Evolutionary conservation across 345 rosid genomes (phyloP).

Genomic region (Citrus australasica): DNA sequence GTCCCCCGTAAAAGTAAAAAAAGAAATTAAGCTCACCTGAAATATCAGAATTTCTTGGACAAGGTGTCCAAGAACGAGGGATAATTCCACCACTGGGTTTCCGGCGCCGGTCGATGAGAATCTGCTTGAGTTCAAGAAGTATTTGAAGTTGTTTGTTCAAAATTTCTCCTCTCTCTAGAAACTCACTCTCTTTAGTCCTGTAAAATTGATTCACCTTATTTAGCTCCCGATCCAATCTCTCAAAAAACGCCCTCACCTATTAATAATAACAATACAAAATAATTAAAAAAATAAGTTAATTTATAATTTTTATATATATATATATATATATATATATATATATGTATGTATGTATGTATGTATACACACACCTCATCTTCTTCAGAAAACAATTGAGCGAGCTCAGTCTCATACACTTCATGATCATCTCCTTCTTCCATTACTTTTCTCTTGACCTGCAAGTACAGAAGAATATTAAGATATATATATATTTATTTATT

Average conservation of each 20-base stretch:
- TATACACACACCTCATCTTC: conserved; percentile 79
- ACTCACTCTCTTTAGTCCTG: conserved; percentile 67
- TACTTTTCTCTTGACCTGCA: conserved; percentile 53
- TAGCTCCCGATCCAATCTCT: conserved; percentile 64
- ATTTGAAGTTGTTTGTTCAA: conserved; percentile 69
- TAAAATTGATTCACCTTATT: conserved; percentile 88
- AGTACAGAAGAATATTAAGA: not conserved
- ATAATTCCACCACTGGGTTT: conserved; percentile 28
- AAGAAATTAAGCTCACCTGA: conserved; percentile 45
- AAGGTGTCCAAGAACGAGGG: conserved; percentile 42
- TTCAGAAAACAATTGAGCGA: conserved; percentile 78
- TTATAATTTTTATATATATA: not conserved
- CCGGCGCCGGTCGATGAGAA: conserved; percentile 48
- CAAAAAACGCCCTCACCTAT: conserved; percentile 71
- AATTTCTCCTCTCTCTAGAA: conserved; percentile 73
- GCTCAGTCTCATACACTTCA: conserved; percentile 78
- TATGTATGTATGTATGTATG: not conserved
- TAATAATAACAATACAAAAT: not conserved
- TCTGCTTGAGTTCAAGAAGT: conserved; percentile 56
- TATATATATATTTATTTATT: no score
- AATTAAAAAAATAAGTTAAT: not conserved
- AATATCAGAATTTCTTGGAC: conserved; percentile 51
- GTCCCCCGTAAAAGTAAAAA: no score
- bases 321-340: not conserved
- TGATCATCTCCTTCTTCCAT: conserved; percentile 44